Conservation (phyloP, 345 rosid species). For the Sisymbrium irio region DNA sequence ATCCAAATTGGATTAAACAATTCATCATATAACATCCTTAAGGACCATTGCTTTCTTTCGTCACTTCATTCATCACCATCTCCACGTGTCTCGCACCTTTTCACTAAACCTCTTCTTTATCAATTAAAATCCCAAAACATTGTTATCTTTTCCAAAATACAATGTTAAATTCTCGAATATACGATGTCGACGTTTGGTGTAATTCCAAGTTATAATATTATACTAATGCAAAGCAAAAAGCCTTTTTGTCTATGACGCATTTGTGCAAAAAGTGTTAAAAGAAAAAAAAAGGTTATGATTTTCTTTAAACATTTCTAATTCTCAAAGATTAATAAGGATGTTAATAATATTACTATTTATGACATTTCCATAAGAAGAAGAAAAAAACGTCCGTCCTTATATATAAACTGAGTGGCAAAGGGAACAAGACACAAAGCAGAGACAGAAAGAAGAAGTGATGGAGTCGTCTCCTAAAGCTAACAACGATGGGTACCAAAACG, state of each 20-base stretch:
- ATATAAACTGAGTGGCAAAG: not conserved
- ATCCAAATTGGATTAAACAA: not conserved
- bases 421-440: not conserved
- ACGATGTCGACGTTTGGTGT: not conserved
- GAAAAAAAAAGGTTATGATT: too few species aligned
- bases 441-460: slow-evolving; percentile 3
- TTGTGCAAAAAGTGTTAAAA: too few species aligned
- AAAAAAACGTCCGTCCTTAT: too few species aligned
- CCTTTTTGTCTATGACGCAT: not conserved
- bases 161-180: not conserved
- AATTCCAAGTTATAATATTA: not conserved
- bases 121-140: not conserved
- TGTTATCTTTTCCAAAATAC: not conserved
- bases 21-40: not conserved
- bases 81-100: not conserved
- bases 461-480: slow-evolving; percentile 20
- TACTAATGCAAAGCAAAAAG: not conserved
- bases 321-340: too few species aligned
- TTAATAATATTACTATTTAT: too few species aligned
- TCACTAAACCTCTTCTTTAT: not conserved
- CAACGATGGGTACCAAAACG: slow-evolving; percentile 44
- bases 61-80: slow-evolving; percentile 18
- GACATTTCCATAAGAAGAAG: too few species aligned
- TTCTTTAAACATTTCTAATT: too few species aligned
- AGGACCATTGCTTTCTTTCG: not conserved